Evolutionary conservation across 768 basidiomycete genomes (phyloP).

Genomic region (Mycena chlorophos): DNA sequence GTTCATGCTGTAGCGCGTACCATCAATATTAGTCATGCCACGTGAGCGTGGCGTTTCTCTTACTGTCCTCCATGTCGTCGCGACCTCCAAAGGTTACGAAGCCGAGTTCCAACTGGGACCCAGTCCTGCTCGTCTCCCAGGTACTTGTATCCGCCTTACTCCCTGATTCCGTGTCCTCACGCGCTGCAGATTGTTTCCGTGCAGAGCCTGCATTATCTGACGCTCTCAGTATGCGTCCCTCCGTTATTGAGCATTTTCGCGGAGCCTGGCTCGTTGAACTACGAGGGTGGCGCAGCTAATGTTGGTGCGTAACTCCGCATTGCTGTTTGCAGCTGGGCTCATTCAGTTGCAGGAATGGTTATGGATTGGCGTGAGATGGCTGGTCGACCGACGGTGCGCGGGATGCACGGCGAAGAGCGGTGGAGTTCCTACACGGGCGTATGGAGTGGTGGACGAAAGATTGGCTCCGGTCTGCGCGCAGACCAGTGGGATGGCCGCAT

Average conservation of each 20-base stretch:
- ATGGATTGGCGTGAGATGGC: conserved; percentile 99
- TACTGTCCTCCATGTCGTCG: conserved; percentile 7
- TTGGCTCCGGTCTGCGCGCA: conserved; percentile 59
- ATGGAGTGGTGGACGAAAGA: conserved; percentile 78
- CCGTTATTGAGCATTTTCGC: conserved; percentile 77
- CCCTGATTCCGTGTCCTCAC: neutral
- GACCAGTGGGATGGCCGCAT: conserved; percentile 65
- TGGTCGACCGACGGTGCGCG: conserved; percentile 72
- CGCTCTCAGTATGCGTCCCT: conserved; percentile 79
- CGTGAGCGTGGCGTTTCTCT: neutral
- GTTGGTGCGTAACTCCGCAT: conserved; percentile 58
- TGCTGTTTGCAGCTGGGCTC: neutral
- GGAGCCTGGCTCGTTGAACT: conserved; percentile 63
- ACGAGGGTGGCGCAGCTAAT: conserved; percentile 79
- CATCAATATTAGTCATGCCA: neutral
- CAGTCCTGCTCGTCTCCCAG: conserved; percentile 83
- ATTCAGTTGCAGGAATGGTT: conserved; percentile 68
- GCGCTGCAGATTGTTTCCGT: conserved; percentile 79
- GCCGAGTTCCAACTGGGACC: conserved; percentile 75
- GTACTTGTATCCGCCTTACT: conserved; percentile 37
- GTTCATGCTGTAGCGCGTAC: neutral
- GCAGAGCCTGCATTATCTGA: conserved; percentile 92
- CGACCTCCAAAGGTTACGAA: conserved; percentile 36
- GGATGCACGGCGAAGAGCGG: conserved; percentile 59
- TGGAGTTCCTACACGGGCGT: conserved; percentile 71